These are phyloP conservation scores for Xylaria hypoxylon DNA, from an alignment of 2,329 filamentous ascomycete genomes.

Conservation along the genomic window DNA sequence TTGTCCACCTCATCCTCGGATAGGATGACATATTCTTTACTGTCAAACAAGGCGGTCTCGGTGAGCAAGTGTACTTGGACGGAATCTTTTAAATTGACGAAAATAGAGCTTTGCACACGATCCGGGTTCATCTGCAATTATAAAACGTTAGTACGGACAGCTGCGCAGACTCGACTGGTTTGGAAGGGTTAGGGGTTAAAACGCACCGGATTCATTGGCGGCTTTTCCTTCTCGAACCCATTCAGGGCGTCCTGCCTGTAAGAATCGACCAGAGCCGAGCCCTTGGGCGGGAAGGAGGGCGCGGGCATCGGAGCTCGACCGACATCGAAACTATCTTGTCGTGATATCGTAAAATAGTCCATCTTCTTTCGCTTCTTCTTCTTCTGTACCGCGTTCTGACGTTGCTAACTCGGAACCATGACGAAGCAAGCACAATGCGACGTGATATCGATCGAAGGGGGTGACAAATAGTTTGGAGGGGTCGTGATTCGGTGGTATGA, in stretches of 20 bases:
- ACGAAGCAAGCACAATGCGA: slow-evolving; percentile 35
- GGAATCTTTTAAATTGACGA: slow-evolving; percentile 73
- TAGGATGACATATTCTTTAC: slow-evolving; percentile 84
- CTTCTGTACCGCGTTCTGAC: slow-evolving; percentile 41
- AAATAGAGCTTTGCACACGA: slow-evolving; percentile 65
- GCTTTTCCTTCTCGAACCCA: slow-evolving; percentile 65
- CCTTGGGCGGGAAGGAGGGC: slow-evolving; percentile 54
- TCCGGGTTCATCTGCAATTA: slow-evolving; percentile 60
- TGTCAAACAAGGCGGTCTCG: slow-evolving; percentile 92
- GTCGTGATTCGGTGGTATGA: neutral
- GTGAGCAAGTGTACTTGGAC: slow-evolving; percentile 92
- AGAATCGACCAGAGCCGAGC: slow-evolving; percentile 67
- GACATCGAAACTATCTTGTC: slow-evolving; percentile 45
- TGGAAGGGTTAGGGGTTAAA: neutral
- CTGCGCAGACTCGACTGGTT: neutral
- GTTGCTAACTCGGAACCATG: slow-evolving; percentile 45
- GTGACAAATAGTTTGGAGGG: neutral
- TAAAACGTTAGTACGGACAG: slow-evolving; percentile 34
- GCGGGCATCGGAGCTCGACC: slow-evolving; percentile 42
- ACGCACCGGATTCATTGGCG: slow-evolving; percentile 69
- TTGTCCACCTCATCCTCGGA: slow-evolving; percentile 92
- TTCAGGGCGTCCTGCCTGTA: slow-evolving; percentile 68
- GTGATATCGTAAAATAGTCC: slow-evolving; percentile 44
- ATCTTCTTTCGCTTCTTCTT: slow-evolving; percentile 40
- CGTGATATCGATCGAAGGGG: slow-evolving; percentile 5